These are phyloP conservation scores for Lasiodiplodia gonubiensis DNA, from an alignment of 2,329 filamentous ascomycete species.

Conservation along the genomic window DNA sequence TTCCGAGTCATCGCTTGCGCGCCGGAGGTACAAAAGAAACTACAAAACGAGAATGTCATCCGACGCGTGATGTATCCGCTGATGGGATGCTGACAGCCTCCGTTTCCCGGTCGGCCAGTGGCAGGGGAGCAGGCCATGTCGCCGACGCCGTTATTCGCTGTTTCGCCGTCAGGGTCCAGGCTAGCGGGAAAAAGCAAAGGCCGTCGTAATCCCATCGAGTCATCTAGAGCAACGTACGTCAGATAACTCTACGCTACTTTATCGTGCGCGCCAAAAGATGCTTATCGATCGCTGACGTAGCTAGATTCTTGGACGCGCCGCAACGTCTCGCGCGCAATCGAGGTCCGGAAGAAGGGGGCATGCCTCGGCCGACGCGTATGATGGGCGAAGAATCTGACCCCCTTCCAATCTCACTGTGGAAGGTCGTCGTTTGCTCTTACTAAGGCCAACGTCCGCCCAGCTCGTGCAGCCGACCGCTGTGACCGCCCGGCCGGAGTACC, in stretches of 20 bases:
- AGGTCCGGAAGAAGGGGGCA: not conserved
- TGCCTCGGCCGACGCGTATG: not conserved
- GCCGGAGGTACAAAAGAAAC: not conserved
- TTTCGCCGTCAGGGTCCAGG: conserved; percentile 10
- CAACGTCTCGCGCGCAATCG: not conserved
- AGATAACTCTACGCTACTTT: not conserved
- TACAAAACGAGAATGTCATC: not conserved
- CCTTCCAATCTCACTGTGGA: not conserved
- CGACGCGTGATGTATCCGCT: conserved; percentile 20
- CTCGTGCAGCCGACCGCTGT: not conserved
- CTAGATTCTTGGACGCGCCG: not conserved
- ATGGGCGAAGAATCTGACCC: not conserved
- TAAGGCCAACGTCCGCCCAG: not conserved
- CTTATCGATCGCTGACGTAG: conserved; percentile 11
- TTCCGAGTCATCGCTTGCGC: not conserved
- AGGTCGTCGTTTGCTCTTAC: not conserved
- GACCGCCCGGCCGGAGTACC: not conserved
- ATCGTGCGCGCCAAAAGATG: not conserved
- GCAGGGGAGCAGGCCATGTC: conserved; percentile 4
- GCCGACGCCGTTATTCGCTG: conserved; percentile 2
- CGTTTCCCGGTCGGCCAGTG: conserved; percentile 4
- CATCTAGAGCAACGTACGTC: not conserved
- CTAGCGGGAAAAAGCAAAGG: conserved; percentile 9
- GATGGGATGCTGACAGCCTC: not conserved
- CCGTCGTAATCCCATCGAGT: conserved; percentile 25